Evolutionary conservation across 305 asterid species (phyloP).

Genomic region (Ilex paraguariensis): DNA sequence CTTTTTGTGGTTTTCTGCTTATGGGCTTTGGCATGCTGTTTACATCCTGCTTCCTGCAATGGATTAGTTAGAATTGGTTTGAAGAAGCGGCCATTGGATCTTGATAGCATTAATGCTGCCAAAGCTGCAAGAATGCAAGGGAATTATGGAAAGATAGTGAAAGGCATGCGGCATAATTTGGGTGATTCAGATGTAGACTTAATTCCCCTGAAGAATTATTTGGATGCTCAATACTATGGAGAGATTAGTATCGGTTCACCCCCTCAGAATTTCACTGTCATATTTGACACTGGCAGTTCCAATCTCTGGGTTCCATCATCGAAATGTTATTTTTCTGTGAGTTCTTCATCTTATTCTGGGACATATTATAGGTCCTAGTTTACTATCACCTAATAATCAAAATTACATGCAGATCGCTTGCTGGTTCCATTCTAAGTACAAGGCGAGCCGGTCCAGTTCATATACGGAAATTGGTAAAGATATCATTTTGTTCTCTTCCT

Average conservation of each 20-base stretch:
- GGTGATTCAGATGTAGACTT: conserved; percentile 44
- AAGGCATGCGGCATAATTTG: conserved; percentile 31
- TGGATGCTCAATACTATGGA: conserved; percentile 97
- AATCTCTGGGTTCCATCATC: conserved; percentile 99
- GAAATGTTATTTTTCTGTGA: conserved; percentile 82
- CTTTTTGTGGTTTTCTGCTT: conserved; percentile 35
- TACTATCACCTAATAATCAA: not conserved
- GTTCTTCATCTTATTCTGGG: conserved; percentile 20
- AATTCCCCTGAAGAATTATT: conserved; percentile 67
- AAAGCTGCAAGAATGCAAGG: conserved; percentile 39
- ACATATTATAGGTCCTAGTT: not conserved
- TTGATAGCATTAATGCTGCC: conserved; percentile 48
- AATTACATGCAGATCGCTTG: conserved; percentile 65
- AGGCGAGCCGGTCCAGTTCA: conserved; percentile 61
- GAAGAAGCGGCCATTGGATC: conserved; percentile 54
- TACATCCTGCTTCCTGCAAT: conserved; percentile 47
- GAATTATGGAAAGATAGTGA: conserved; percentile 26
- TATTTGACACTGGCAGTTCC: conserved; percentile 95
- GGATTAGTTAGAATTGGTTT: conserved; percentile 55
- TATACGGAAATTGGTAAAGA: conserved; percentile 64
- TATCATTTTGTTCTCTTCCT: not conserved
- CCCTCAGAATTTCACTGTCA: conserved; percentile 82
- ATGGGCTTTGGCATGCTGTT: conserved; percentile 39
- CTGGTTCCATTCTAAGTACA: conserved; percentile 70
- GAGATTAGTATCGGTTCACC: conserved; percentile 88